Evolutionary conservation across 2,329 filamentous ascomycete genomes (phyloP), one percentile per base, ranked within the genome.

Genomic region (Aurifilum marmelostoma): DNA sequence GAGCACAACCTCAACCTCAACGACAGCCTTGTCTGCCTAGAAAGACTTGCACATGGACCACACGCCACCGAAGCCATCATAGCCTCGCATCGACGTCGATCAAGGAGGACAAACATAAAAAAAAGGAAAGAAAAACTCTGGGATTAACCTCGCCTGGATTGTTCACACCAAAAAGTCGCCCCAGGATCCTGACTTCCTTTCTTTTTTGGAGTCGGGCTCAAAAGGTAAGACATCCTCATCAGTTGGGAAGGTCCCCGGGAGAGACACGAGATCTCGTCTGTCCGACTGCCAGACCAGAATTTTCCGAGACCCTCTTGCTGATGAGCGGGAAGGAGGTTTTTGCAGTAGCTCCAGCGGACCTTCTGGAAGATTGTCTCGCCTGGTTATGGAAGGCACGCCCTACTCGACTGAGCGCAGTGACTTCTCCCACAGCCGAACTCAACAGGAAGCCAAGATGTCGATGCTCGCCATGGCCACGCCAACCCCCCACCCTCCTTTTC

Each of bases 401-500:
- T 73, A 74, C 68, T 74, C 76, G 75, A 75, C 75, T 73, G 69
- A 71, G 67, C 73, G 66, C 72, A 76, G 73, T 71, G 71, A 76
- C 72, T 71, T 74, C 71, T 73, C 72, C 71, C 67, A 74, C 71
- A 73, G 72, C 69, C 72, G 76, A 72, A 72, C 71, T 59, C 69
- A 60, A 72, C 73, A 74, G 69, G 73, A 72, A 65, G 70, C 75
- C 76, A 84, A 81, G 56, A 86, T 86, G 83, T 84, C 83, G 75
- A 82, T 82, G 75, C 79, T 86, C 73, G 80, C 83, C 71, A 85
- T 84, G 77, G 76, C 82, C 71, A 77, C 80, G 65, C 78, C 82
- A 18, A 76, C 80, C 65, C 80, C n/a, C 50, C 79, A 82, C 71
- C 75, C 80, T 64, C 76, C 77, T 43, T 84, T 83, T 73, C 77